Conservation (phyloP, 352 stramenopile species). For the Phytophthora sojae region DNA sequence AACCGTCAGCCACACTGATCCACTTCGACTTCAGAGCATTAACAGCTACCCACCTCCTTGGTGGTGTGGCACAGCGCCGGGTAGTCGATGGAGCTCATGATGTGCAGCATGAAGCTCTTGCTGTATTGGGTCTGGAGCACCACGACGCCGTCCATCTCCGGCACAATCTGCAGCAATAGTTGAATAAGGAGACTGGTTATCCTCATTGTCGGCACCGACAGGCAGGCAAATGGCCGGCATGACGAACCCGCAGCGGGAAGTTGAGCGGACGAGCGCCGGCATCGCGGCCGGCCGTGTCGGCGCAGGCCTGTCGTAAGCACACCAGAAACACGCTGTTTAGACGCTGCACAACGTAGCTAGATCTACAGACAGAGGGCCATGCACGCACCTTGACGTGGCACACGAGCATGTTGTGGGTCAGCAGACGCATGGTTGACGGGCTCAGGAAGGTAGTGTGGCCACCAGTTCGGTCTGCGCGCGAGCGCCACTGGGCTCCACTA, state of each 20-base stretch:
- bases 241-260: slow-evolving; percentile 76
- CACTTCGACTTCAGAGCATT: no score
- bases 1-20: no score
- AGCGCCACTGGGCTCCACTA: slow-evolving; percentile 11
- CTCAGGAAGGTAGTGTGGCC: slow-evolving; percentile 1
- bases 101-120: slow-evolving; percentile 88
- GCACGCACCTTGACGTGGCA: slow-evolving; percentile 72
- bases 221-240: neutral
- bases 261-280: slow-evolving; percentile 70
- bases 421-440: slow-evolving; percentile 68
- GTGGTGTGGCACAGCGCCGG: slow-evolving; percentile 73
- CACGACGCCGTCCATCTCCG: slow-evolving; percentile 80
- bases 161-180: slow-evolving; percentile 61
- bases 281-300: slow-evolving; percentile 75
- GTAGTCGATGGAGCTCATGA: slow-evolving; percentile 91
- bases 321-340: no score
- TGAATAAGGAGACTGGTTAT: no score
- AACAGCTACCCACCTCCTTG: slow-evolving; percentile 54
- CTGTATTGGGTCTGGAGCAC: slow-evolving; percentile 83
- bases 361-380: no score
- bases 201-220: no score
- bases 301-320: slow-evolving; percentile 59
- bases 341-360: no score
- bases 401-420: slow-evolving; percentile 91
- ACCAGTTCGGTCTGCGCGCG: no score